Evolutionary conservation across 805 yeast genomes (phyloP).

Genomic region (Pichia californica): DNA sequence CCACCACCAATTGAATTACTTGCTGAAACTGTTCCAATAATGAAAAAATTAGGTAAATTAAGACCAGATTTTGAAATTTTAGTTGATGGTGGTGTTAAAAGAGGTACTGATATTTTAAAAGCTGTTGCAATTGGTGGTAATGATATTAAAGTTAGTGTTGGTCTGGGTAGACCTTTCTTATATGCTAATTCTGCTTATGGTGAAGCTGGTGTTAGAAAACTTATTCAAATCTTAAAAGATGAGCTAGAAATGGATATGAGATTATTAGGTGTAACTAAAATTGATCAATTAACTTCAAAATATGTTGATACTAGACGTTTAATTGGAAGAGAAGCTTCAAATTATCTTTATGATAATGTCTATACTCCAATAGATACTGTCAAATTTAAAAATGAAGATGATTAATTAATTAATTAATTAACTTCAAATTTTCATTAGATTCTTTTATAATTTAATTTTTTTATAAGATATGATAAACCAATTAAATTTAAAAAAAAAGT

Average conservation of each 20-base stretch:
- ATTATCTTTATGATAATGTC: slow-evolving; percentile 24
- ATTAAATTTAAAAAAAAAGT: no score
- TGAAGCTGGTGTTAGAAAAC: slow-evolving; percentile 54
- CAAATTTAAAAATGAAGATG: slow-evolving; percentile 24
- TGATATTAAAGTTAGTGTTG: slow-evolving; percentile 66
- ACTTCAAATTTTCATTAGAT: neutral
- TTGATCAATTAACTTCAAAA: slow-evolving; percentile 53
- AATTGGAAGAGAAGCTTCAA: slow-evolving; percentile 29
- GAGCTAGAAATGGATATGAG: slow-evolving; percentile 78
- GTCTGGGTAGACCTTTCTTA: slow-evolving; percentile 60
- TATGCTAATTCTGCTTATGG: slow-evolving; percentile 62
- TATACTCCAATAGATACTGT: slow-evolving; percentile 28
- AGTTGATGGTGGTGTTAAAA: slow-evolving; percentile 63
- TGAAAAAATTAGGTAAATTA: slow-evolving; percentile 38
- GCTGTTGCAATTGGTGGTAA: slow-evolving; percentile 66
- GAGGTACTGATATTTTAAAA: slow-evolving; percentile 62
- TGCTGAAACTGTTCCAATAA: slow-evolving; percentile 57
- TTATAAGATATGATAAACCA: no score
- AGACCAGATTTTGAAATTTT: slow-evolving; percentile 50
- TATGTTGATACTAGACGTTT: slow-evolving; percentile 48
- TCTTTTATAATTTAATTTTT: neutral
- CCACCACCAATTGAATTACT: slow-evolving; percentile 72
- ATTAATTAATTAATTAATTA: no score
- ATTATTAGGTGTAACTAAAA: slow-evolving; percentile 59
- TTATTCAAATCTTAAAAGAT: slow-evolving; percentile 55